Evolutionary conservation across 2,329 filamentous ascomycete species (phyloP).

Genomic region (Talaromyces sp.): DNA sequence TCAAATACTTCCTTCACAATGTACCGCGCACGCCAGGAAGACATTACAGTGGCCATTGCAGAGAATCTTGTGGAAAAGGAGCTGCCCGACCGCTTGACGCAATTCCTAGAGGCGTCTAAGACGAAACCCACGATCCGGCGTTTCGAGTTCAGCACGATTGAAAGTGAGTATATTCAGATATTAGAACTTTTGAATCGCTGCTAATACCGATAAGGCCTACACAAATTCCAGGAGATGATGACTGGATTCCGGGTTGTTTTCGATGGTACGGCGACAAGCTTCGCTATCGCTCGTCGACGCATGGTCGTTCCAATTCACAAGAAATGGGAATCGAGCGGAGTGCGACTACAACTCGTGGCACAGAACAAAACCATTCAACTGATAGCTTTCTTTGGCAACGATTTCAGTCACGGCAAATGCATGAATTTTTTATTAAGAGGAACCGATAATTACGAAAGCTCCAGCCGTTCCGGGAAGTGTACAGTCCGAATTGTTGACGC

Average conservation of each 20-base stretch:
- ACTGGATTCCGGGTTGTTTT: conserved; percentile 75
- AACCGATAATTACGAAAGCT: conserved; percentile 74
- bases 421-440: conserved; percentile 85
- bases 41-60: conserved; percentile 70
- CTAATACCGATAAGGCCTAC: conserved; percentile 52
- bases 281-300: conserved; percentile 75
- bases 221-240: conserved; percentile 70
- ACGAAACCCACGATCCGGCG: conserved; percentile 63
- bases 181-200: background rate
- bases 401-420: conserved; percentile 78
- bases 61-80: conserved; percentile 61
- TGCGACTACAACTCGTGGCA: conserved; percentile 73
- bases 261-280: conserved; percentile 64
- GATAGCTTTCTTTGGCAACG: conserved; percentile 73
- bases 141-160: conserved; percentile 60
- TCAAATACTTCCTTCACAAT: conserved; percentile 60
- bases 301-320: conserved; percentile 94
- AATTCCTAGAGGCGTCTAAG: conserved; percentile 56
- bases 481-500: conserved; percentile 79
- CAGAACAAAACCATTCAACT: conserved; percentile 72
- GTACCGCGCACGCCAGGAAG: conserved; percentile 67
- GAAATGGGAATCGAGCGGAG: conserved; percentile 80
- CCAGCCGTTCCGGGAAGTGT: conserved; percentile 59
- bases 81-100: conserved; percentile 56
- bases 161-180: conserved; percentile 24